These are phyloP conservation scores for Pseudognaphalium luteoalbum DNA, from an alignment of 129 eudicot species.

Conservation along the genomic window DNA sequence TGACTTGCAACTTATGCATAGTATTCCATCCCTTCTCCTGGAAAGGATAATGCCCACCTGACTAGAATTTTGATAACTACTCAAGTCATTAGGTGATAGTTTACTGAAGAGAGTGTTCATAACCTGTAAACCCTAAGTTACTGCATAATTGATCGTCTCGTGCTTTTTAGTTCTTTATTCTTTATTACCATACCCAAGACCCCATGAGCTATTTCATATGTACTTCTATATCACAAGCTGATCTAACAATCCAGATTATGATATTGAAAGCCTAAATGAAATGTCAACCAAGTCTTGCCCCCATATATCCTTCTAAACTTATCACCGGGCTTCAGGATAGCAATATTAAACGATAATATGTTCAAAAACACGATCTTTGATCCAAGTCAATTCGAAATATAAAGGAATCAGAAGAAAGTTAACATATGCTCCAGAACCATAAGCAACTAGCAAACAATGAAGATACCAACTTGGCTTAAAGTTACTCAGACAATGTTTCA, in stretches of 20 bases:
- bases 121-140: neutral
- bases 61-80: neutral
- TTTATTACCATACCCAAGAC: neutral
- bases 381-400: conserved; percentile 12
- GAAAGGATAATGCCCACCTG: neutral
- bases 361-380: conserved; percentile 3
- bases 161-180: neutral
- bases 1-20: neutral
- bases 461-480: conserved; percentile 3
- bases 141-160: neutral
- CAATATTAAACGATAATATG: neutral
- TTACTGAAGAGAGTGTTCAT: neutral
- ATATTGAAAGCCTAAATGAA: neutral
- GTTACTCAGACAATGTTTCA: conserved; percentile 9
- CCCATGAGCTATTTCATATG: neutral
- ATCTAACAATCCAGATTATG: conserved; percentile 5
- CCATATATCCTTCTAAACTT: neutral
- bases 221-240: conserved; percentile 1
- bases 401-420: conserved; percentile 8
- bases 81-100: neutral
- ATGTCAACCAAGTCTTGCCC: neutral
- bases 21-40: neutral
- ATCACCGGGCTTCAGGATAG: neutral
- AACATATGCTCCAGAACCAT: conserved; percentile 1
- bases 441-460: conserved; percentile 6